phyloP scores from a whole-genome alignment of 2,329 filamentous ascomycete species.

The Fusarium sarcochroum region DNA sequence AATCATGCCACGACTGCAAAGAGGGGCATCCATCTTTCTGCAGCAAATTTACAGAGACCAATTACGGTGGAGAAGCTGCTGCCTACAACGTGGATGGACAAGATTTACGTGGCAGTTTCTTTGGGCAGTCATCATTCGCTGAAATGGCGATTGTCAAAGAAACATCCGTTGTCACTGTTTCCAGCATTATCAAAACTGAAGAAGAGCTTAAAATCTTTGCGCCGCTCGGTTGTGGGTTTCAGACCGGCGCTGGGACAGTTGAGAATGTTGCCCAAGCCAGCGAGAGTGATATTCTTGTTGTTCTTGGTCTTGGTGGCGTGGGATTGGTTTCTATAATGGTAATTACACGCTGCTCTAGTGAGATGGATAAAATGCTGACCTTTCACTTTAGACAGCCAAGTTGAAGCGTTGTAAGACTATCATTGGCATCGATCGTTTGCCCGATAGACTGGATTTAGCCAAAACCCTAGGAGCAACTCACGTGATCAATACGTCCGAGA shows the following conservation, averaged over 20 bases:
- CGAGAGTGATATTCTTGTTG: constrained; percentile 3
- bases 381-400: not conserved
- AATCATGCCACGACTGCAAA: constrained; percentile 2
- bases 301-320: constrained; percentile 2
- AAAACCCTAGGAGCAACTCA: not conserved
- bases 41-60: not conserved
- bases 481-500: not conserved
- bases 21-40: constrained; percentile 4
- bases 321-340: constrained; percentile 12
- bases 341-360: not conserved
- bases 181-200: not conserved
- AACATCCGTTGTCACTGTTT: not conserved
- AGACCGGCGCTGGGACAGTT: constrained; percentile 1
- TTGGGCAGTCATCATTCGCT: constrained; percentile 7
- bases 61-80: constrained; percentile 3
- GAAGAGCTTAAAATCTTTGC: constrained; percentile 1
- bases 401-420: not conserved
- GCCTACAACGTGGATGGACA: not conserved
- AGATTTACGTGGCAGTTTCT: constrained; percentile 2
- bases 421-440: constrained; percentile 5
- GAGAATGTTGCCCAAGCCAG: constrained; percentile 1
- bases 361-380: not conserved
- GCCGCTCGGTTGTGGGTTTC: not conserved
- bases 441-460: not conserved
- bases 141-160: constrained; percentile 8